Percentiles rank a stretch among this genome's conserved stretches.
Conservation (phyloP, 495 filamentous ascomycete genomes). For the Parmelia sp. region DNA sequence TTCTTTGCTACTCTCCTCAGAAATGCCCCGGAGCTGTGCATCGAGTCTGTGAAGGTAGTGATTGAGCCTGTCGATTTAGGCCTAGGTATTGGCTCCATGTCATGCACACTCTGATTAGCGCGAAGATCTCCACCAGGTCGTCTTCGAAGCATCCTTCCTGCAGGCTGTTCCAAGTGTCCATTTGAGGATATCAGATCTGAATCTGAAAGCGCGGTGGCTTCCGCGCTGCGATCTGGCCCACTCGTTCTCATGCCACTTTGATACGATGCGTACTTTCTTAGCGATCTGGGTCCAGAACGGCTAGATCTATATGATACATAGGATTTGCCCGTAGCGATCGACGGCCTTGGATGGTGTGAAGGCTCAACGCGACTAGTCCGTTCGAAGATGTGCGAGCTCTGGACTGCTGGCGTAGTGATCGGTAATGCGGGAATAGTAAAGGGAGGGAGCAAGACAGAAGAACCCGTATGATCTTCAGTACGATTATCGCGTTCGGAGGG, state of each 20-base stretch:
- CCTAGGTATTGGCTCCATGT: conserved; percentile 53
- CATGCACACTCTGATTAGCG: conserved; percentile 66
- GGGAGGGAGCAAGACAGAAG: conserved; percentile 16
- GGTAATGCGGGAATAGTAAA: conserved; percentile 13
- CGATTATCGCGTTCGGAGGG: neutral
- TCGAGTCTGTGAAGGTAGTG: conserved; percentile 61
- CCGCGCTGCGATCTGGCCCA: conserved; percentile 53
- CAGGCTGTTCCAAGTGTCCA: conserved; percentile 35
- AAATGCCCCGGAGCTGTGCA: conserved; percentile 52
- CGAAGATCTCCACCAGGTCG: conserved; percentile 86
- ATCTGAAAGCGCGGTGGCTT: conserved; percentile 50
- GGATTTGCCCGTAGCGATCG: conserved; percentile 19
- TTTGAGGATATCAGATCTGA: conserved; percentile 34
- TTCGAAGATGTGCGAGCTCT: conserved; percentile 8
- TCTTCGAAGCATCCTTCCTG: conserved; percentile 61
- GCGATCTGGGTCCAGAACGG: conserved; percentile 20
- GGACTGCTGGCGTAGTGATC: neutral
- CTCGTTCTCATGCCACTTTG: conserved; percentile 62
- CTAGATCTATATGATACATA: conserved; percentile 21
- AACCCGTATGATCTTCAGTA: conserved; percentile 9
- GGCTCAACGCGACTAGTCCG: neutral
- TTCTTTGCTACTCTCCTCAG: conserved; percentile 23
- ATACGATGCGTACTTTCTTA: conserved; percentile 65
- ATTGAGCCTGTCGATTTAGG: conserved; percentile 69
- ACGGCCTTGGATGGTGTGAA: conserved; percentile 11